Percentiles rank a stretch among this genome's conserved stretches.
Conservation (phyloP, 768 basidiomycete species). For the Pleurotus giganteus region DNA sequence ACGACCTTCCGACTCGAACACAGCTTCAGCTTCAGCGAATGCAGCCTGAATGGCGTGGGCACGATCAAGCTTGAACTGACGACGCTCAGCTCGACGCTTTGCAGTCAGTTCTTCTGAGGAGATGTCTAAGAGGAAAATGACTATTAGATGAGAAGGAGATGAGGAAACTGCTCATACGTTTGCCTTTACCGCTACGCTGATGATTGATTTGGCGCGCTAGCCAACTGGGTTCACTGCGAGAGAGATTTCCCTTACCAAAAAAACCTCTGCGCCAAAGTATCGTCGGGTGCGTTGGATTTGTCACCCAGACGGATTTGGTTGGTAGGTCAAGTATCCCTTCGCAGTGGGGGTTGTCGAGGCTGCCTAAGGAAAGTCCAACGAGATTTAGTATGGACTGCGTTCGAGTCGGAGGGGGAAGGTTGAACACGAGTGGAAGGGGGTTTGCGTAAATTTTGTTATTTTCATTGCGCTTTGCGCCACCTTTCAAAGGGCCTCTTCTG, state of each 20-base stretch:
- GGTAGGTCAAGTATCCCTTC: slow-evolving; percentile 73
- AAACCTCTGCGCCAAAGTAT: slow-evolving; percentile 89
- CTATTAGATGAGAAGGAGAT: not conserved
- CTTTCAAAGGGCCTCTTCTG: slow-evolving; percentile 42
- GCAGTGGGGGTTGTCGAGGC: slow-evolving; percentile 69
- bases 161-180: slow-evolving; percentile 44
- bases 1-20: slow-evolving; percentile 69
- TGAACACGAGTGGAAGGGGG: slow-evolving; percentile 63
- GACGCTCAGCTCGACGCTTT: slow-evolving; percentile 81
- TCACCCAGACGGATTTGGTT: slow-evolving; percentile 89
- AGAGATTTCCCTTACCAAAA: slow-evolving; percentile 96
- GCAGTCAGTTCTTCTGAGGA: slow-evolving; percentile 93
- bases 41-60: slow-evolving; percentile 84
- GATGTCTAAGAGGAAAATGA: slow-evolving; percentile 42
- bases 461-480: slow-evolving; percentile 53
- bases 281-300: slow-evolving; percentile 56
- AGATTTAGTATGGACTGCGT: slow-evolving; percentile 47
- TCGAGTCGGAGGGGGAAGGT: slow-evolving; percentile 39
- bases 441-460: slow-evolving; percentile 68
- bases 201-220: slow-evolving; percentile 73
- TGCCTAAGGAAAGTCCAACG: slow-evolving; percentile 56
- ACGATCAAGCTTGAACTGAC: slow-evolving; percentile 91
- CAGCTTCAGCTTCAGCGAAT: slow-evolving; percentile 73
- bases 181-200: slow-evolving; percentile 51
- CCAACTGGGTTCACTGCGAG: slow-evolving; percentile 96